Evolutionary conservation across 768 basidiomycete species (phyloP).

Genomic region (Pleurotus sapidus): DNA sequence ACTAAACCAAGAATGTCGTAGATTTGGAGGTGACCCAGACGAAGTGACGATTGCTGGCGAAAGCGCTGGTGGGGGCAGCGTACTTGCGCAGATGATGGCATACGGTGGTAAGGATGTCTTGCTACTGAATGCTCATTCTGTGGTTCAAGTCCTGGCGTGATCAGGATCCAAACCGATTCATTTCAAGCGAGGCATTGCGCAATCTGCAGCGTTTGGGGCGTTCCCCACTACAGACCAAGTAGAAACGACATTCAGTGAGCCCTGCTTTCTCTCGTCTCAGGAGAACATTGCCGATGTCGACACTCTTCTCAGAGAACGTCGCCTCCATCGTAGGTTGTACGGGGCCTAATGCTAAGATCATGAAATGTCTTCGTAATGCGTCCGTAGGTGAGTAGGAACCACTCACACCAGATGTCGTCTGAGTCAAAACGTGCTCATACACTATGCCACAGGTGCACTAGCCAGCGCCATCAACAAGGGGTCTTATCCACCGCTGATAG

Average conservation of each 20-base stretch:
- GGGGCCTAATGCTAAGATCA: slow-evolving; percentile 19
- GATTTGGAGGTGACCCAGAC: slow-evolving; percentile 31
- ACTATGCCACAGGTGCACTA: slow-evolving; percentile 25
- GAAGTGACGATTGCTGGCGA: slow-evolving; percentile 33
- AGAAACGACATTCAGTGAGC: slow-evolving; percentile 22
- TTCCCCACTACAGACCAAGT: slow-evolving; percentile 23
- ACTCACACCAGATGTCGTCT: too few species aligned
- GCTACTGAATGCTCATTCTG: neutral
- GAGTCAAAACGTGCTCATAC: slow-evolving; percentile 5
- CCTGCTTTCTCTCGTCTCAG: neutral
- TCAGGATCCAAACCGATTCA: slow-evolving; percentile 29
- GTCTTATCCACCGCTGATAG: slow-evolving; percentile 25
- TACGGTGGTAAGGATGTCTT: slow-evolving; percentile 29
- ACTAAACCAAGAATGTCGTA: neutral
- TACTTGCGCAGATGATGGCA: slow-evolving; percentile 42
- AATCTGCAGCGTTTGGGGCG: slow-evolving; percentile 41
- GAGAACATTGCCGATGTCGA: neutral
- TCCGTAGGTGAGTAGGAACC: slow-evolving; percentile 19
- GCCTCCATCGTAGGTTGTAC: slow-evolving; percentile 27
- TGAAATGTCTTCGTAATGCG: slow-evolving; percentile 28
- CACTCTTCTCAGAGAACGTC: slow-evolving; percentile 20
- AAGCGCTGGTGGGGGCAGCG: slow-evolving; percentile 41
- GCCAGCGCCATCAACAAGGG: slow-evolving; percentile 37
- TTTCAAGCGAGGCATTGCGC: slow-evolving; percentile 36
- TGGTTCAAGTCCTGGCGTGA: neutral